Evolutionary conservation across 331 rosid species (phyloP), one percentile per base, ranked within the genome.

Genomic region (Prunus yedoensis): DNA sequence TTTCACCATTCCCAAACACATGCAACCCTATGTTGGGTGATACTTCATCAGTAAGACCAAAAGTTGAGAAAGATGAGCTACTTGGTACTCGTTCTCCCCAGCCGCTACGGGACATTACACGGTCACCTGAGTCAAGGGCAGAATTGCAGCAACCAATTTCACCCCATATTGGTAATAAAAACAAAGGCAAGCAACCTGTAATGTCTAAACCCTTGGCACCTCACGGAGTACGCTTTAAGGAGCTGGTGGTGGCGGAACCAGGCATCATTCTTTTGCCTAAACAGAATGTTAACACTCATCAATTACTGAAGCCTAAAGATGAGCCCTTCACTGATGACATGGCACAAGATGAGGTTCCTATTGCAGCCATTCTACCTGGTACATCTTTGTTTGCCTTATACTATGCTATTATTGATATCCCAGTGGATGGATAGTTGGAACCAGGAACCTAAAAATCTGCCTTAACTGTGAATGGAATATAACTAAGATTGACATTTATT

Each of bases 121-220:
- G 59, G 45, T 77, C 81, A 18, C 85, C 81, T 4, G 79, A 52
- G 47, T 58, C 86, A 18, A 78, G 84, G 61, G 78, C 74, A 56
- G 93, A 79, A 47, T 71, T 28, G 23, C 38, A 13, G 23, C 35
- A 15, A 43, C 82, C 82, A 20, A 56, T 81, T 63, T 84, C 83
- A 25, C 71, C 82, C 50, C 79, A 23, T 23, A 78, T 67, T 74
- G 70, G 14, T n/a, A 20, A 65, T 65, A 74, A 74, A 78, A 78
- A 90, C 67, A 90, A 87, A 87, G 97, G 97, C 66, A 95, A 95
- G 83, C 82, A 82, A 75, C 97, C 94, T 63, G n/a, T 86, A 28
- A 2, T 28, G 47, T 79, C 83, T 46, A 60, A 72, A 43, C 50
- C 68, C 2, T 13, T 21, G 16, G 69, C 30, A 27, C 68, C 30